Evolutionary conservation across 805 yeast genomes (phyloP).

Genomic region (Ogataea nonfermentans): DNA sequence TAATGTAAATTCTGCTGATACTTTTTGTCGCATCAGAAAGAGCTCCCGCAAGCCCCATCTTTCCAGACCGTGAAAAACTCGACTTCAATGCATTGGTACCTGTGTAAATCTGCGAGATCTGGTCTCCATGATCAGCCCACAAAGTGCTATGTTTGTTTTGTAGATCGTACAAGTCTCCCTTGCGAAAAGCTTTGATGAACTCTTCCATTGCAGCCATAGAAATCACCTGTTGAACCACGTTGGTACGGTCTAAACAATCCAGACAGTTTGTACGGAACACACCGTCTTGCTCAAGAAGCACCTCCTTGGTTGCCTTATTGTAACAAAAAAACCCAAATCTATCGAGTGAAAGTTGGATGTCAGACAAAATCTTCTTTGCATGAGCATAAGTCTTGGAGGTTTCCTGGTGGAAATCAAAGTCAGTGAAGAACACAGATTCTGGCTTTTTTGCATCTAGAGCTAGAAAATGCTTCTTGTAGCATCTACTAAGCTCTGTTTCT

Average conservation of each 20-base stretch:
- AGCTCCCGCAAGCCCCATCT: conserved; percentile 96
- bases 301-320: conserved; percentile 54
- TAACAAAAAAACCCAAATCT: conserved; percentile 82
- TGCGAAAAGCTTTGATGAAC: conserved; percentile 41
- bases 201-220: conserved; percentile 68
- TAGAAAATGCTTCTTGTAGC: conserved; percentile 61
- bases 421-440: conserved; percentile 57
- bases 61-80: conserved; percentile 90
- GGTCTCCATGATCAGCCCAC: conserved; percentile 99
- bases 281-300: conserved; percentile 79
- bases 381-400: conserved; percentile 88
- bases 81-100: conserved; percentile 97
- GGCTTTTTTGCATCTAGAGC: conserved; percentile 37
- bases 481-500: conserved; percentile 67
- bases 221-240: conserved; percentile 80
- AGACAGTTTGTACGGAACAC: conserved; percentile 91
- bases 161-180: conserved; percentile 43
- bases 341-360: conserved; percentile 62
- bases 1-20: conserved; percentile 90
- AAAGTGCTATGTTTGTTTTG: conserved; percentile 75
- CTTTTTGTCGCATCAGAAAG: conserved; percentile 96
- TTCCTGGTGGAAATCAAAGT: conserved; percentile 92
- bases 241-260: conserved; percentile 93
- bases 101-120: conserved; percentile 90
- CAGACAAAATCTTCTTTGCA: conserved; percentile 66